Percentiles rank a stretch among this genome's conserved stretches.
Evolutionary conservation across 176 grass and related monocot species (phyloP).

Genomic region (Paspalum notatum): DNA sequence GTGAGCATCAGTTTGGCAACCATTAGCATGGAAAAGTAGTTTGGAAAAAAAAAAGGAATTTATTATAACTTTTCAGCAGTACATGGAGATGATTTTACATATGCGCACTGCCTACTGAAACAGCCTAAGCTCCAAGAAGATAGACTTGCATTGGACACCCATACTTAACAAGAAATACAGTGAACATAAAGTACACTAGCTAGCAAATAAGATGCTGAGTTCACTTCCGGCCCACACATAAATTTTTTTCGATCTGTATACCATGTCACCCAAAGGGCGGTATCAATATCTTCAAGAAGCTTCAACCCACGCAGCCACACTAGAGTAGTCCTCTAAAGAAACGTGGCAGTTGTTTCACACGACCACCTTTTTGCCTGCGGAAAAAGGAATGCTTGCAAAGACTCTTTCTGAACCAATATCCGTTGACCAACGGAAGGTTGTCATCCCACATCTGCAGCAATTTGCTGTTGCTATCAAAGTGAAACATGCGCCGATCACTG

Average conservation of each 20-base stretch:
- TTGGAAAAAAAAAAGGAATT: too few species aligned
- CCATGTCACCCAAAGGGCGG: background rate
- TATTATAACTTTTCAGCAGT: too few species aligned
- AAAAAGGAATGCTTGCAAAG: constrained; percentile 20
- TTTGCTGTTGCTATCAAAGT: constrained; percentile 19
- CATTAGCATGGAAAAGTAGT: too few species aligned
- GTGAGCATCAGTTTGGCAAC: too few species aligned
- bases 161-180: too few species aligned
- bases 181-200: background rate
- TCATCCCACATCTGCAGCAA: background rate
- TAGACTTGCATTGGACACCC: too few species aligned
- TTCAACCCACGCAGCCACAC: background rate
- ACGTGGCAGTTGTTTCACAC: background rate
- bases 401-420: constrained; percentile 8
- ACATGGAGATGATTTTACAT: too few species aligned
- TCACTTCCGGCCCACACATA: too few species aligned
- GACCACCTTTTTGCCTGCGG: background rate
- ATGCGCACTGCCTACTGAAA: too few species aligned
- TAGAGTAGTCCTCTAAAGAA: background rate
- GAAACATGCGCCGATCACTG: background rate
- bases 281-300: background rate
- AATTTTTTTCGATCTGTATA: background rate
- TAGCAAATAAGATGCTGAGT: background rate
- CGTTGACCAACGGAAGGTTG: too few species aligned
- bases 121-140: too few species aligned